phyloP scores from a whole-genome alignment of 2,329 filamentous ascomycete species.

The Neoarthrinium moseri region DNA sequence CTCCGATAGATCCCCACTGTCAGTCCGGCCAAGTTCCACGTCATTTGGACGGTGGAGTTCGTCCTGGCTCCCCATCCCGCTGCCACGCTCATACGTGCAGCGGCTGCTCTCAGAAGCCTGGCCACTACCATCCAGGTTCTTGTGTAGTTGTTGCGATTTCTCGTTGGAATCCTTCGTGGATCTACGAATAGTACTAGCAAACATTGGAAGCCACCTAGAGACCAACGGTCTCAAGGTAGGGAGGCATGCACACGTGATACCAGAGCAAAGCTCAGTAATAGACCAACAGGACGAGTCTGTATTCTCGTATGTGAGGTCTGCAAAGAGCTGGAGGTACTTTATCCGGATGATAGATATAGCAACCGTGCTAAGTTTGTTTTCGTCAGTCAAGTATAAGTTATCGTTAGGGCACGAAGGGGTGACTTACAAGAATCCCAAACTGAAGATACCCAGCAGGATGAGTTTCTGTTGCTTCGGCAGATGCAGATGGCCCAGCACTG shows the following conservation, averaged over 20 bases:
- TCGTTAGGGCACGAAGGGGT: not conserved
- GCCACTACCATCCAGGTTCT: not conserved
- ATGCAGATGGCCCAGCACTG: slow-evolving; percentile 30
- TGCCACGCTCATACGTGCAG: not conserved
- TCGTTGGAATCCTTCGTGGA: not conserved
- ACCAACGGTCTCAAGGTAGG: slow-evolving; percentile 8
- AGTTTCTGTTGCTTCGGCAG: slow-evolving; percentile 28
- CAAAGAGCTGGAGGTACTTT: slow-evolving; percentile 30
- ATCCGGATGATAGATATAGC: slow-evolving; percentile 38
- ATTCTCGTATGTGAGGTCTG: slow-evolving; percentile 36
- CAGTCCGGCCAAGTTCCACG: not conserved
- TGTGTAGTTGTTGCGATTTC: not conserved
- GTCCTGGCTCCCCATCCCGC: not conserved
- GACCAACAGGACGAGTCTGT: slow-evolving; percentile 19
- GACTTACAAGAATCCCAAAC: slow-evolving; percentile 37
- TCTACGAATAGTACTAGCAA: not conserved
- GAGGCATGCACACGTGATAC: slow-evolving; percentile 6
- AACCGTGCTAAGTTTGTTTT: slow-evolving; percentile 27
- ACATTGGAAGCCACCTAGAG: not conserved
- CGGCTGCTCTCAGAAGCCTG: not conserved
- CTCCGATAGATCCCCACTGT: not conserved
- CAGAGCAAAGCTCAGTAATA: slow-evolving; percentile 8
- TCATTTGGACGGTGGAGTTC: not conserved
- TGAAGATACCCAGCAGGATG: slow-evolving; percentile 34
- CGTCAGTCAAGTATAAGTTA: not conserved